Evolutionary conservation across 1,284 basidiomycete species (phyloP).

Genomic region (Caloboletus inedulis): DNA sequence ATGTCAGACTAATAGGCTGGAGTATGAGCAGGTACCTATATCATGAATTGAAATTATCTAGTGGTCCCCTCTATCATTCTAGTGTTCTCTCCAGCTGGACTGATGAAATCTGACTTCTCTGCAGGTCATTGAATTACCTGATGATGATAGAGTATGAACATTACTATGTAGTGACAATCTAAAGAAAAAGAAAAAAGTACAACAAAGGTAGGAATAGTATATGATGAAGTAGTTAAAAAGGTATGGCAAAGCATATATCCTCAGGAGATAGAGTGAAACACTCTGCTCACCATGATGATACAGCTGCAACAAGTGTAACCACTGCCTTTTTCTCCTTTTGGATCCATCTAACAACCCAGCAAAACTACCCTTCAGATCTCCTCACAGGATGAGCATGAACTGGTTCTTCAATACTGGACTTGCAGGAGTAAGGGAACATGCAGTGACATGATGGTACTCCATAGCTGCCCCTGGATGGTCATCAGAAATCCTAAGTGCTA

Average conservation of each 20-base stretch:
- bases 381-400: not conserved
- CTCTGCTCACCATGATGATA: not conserved
- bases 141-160: too few relatives aligned
- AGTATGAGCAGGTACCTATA: too few relatives aligned
- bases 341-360: not conserved
- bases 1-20: too few relatives aligned
- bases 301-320: not conserved
- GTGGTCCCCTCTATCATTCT: too few relatives aligned
- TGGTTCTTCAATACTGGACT: not conserved
- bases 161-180: too few relatives aligned
- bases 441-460: not conserved
- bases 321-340: not conserved
- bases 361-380: not conserved
- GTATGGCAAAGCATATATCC: not conserved
- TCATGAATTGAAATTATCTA: too few relatives aligned
- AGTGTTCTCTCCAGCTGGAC: too few relatives aligned
- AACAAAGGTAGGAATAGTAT: too few relatives aligned
- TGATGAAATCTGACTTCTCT: too few relatives aligned
- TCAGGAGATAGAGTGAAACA: not conserved
- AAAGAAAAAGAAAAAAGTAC: too few relatives aligned
- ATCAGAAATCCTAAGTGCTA: not conserved
- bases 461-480: not conserved
- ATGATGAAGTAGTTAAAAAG: not conserved
- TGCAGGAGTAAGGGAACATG: not conserved
- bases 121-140: too few relatives aligned